Base-by-base conservation (phyloP, 305 asterid species). In the Fraxinus latifolia region DNA sequence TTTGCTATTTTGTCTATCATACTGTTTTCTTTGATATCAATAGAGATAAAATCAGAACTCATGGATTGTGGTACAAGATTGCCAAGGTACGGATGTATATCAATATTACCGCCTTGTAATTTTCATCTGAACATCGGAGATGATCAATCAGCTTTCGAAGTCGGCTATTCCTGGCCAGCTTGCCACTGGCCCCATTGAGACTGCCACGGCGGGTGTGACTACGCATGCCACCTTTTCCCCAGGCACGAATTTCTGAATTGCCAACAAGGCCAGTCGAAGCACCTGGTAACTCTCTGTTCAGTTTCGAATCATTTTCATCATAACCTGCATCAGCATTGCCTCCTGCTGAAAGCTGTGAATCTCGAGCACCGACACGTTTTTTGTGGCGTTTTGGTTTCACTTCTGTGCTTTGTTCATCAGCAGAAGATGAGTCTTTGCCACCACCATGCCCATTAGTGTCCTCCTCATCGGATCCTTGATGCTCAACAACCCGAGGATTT, bases 201-300 rank as follows among this genome's bases (percentile, higher is more conserved):
- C 92, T 90, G 81, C 94, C 95, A 83, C 92, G 95, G 37, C 98
- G 89, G 73, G 83, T 87, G 84, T 87, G 88, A 89, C 95, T 94
- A 14, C 98, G 96, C 88, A 91, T 79, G 87, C 99, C 95, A 79
- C 95, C 97, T 88, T 90, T 90, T 84, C 98, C 99, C 99, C 99
- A 96, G 78, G 93, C 93, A 79, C 91, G 89, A 84, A 91, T 88
- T 81, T 93, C 97, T 79, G 93, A 73, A 83, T 89, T 76, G 78
- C 92, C 94, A 84, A 87, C 82, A 84, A 89, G 91, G 53, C 92
- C 92, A 80, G 86, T 89, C 17, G 92, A 87, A 80, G 89, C 88
- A 77, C 92, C 92, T 33, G 87, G 81, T 31, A 86, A 76, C 78
- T 90, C 98, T 85, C 83, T 79, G 79, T 84, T 86, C 76, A 88